Evolutionary conservation across 2,329 filamentous ascomycete species (phyloP).

Genomic region (Aspergillus persii): DNA sequence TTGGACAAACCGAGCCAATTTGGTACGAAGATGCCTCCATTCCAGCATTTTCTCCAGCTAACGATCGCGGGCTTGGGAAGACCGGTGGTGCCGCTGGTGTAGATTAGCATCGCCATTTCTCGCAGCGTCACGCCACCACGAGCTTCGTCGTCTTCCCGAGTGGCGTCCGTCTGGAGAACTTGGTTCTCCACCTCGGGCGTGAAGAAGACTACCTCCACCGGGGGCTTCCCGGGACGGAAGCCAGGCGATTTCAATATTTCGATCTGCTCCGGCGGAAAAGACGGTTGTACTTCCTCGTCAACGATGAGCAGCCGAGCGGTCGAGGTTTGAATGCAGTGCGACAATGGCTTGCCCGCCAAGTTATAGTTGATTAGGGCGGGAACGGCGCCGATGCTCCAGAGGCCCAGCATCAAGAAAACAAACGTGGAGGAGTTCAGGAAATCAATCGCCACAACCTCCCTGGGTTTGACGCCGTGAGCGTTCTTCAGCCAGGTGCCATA

Average conservation of each 20-base stretch:
- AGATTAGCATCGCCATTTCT: constrained; percentile 72
- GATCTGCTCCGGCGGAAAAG: constrained; percentile 45
- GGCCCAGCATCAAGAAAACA: constrained; percentile 69
- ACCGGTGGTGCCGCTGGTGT: constrained; percentile 82
- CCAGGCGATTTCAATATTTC: constrained; percentile 39
- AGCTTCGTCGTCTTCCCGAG: constrained; percentile 58
- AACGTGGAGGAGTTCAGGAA: constrained; percentile 80
- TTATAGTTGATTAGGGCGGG: constrained; percentile 91
- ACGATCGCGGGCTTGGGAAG: constrained; percentile 77
- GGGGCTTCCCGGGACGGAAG: constrained; percentile 44
- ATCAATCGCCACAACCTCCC: constrained; percentile 76
- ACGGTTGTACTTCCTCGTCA: constrained; percentile 62
- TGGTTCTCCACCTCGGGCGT: constrained; percentile 57
- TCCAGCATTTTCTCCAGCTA: constrained; percentile 65
- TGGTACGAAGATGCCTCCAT: constrained; percentile 53
- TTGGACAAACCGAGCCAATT: constrained; percentile 58
- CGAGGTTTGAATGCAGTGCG: constrained; percentile 71
- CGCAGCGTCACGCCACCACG: constrained; percentile 51
- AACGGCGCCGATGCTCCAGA: constrained; percentile 80
- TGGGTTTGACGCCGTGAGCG: constrained; percentile 60
- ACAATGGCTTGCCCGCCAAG: constrained; percentile 65
- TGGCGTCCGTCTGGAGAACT: constrained; percentile 51
- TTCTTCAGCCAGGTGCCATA: constrained; percentile 74
- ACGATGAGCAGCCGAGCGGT: constrained; percentile 67
- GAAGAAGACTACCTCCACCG: constrained; percentile 61